Evolutionary conservation across 2,329 filamentous ascomycete species (phyloP), one percentile per base, ranked within the genome.

Genomic region (Nothophoma quercina): DNA sequence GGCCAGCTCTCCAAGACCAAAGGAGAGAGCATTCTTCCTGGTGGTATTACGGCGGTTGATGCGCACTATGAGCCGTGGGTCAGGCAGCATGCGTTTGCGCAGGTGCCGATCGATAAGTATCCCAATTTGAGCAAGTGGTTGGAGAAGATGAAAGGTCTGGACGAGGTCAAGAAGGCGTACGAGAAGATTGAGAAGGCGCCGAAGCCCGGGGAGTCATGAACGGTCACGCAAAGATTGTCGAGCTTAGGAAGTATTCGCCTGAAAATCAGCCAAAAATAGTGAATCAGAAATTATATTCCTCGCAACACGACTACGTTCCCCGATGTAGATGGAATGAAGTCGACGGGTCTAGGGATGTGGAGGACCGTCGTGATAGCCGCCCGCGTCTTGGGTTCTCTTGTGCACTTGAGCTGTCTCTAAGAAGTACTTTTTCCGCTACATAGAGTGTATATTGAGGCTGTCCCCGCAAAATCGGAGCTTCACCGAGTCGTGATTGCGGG

Each of bases 71-170:
- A 53, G 39, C 50, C 50, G 16, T 53, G 50, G 50, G 33, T 48
- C 4, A 32, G 50, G 13, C 50, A 53, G 39, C 50, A 53, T 43
- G 43, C 43, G 18, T 44, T 26, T n/a, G 50, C 50, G 3, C 50
- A 53, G n/a, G 43, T 53, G 16, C 22, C 50, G 13, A 34, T 53
- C n/a, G 43, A 53, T 28, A 26, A 22, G 65, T 97, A 96, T 73
- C 64, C 92, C 51, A 79, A 88, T 22, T 88, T 91, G 75, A 79
- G 86, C 30, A 85, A 88, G 62, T 78, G 81, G 44, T 57, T 80
- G 53, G 66, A 80, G 44, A 55, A 44, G 47, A 38, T 55, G 43
- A 39, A 49, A 10, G 78, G 10, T 62, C 19, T 18, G 33, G 32
- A 35, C 42, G 63, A 32, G 54, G 50, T 53, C 42, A 56, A 47